These are phyloP conservation scores for Colletotrichum incanum DNA, from an alignment of 2,329 filamentous ascomycete genomes.

Conservation along the genomic window DNA sequence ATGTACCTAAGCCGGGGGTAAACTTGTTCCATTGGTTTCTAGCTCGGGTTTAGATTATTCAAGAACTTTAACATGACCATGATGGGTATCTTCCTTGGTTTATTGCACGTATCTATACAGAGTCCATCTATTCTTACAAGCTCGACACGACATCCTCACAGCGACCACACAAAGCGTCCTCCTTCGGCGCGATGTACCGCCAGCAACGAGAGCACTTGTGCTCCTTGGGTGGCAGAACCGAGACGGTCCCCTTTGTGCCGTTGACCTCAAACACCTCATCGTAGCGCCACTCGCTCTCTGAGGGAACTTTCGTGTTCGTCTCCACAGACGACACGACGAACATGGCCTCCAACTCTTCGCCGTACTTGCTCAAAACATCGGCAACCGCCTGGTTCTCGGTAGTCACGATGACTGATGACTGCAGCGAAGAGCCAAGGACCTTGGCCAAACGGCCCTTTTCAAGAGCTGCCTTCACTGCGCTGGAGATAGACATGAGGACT, in stretches of 20 bases:
- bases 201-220: conserved; percentile 92
- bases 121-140: conserved; percentile 22
- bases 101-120: conserved; percentile 15
- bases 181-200: conserved; percentile 81
- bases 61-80: background rate
- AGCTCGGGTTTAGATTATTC: background rate
- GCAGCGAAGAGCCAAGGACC: conserved; percentile 83
- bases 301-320: conserved; percentile 56
- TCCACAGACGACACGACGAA: conserved; percentile 80
- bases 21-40: background rate
- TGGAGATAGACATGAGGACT: conserved; percentile 69
- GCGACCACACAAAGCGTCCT: conserved; percentile 78
- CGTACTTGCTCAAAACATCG: conserved; percentile 57
- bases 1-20: background rate
- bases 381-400: conserved; percentile 57
- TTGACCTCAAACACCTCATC: conserved; percentile 60
- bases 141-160: conserved; percentile 77
- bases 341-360: conserved; percentile 72
- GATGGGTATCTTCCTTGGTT: conserved; percentile 20
- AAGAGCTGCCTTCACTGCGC: conserved; percentile 81
- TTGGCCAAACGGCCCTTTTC: conserved; percentile 82
- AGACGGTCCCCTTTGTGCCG: conserved; percentile 56
- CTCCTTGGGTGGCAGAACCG: conserved; percentile 64
- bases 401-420: conserved; percentile 77
- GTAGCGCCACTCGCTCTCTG: conserved; percentile 58